Base-by-base conservation (phyloP, 495 filamentous ascomycete species). In the Trichoderma gamsii region DNA sequence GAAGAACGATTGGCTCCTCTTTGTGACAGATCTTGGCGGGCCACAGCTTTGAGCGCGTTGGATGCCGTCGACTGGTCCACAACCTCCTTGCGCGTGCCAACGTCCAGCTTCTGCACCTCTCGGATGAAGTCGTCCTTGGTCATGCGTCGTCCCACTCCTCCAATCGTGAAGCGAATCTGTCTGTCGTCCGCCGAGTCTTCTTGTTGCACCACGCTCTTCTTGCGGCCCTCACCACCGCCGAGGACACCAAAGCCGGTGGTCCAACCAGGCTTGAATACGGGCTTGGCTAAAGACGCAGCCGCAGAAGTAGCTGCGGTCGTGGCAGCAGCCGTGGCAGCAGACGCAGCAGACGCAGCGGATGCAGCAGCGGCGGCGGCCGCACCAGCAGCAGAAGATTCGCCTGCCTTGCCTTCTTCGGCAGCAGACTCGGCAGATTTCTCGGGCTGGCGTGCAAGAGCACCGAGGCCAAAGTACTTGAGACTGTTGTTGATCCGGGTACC, bases 51-150 rank as follows among this genome's bases (percentile, higher is more conserved):
- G 70, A 84, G 76, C 9, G 71, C 78, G 46, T 83, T 81, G 0
- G 88, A 87, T 0, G 85, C 87, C 71, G 87, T 84, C 63, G 84
- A 89, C 56, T 89, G 77, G 66, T 93, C 86, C 0, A 95, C 84
- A 3, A 90, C 78, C 69, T 92, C 86, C 27, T 82, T 84, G 18
- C 93, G 86, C 21, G 87, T 86, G 71, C 87, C 89, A 41, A 91
- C 88, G 74, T 96, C 92, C 68, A 97, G 81, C 35, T 87, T 82
- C 74, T 89, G 87, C 70, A 99, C 88, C 73, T 95, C 87, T 64
- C 87, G 80, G 70, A 98, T 89, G 78, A 99, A 98, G 73, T 97
- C 92, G 8, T 90, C 87, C 76, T 97, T 97, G 74, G 85, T 95
- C 90, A 98, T 87, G 23, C 90, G 88, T 49, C 77, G 78, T 25